Conservation (phyloP, 768 basidiomycete species). For the Piloderma croceum region DNA sequence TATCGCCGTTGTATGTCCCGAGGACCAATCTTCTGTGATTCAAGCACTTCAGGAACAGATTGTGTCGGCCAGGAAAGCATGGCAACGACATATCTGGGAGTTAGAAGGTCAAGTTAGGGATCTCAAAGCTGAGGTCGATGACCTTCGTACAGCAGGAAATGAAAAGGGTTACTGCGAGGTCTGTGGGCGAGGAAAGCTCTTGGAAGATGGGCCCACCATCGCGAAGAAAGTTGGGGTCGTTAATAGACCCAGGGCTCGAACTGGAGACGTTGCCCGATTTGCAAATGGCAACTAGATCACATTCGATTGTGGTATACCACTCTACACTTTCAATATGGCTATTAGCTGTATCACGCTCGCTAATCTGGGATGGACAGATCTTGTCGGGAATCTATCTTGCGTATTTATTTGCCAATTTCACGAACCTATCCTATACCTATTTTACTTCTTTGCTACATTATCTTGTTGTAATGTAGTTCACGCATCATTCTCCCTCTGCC, state of each 20-base stretch:
- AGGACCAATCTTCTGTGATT: conserved; percentile 43
- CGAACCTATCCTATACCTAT: no score
- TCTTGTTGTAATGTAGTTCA: no score
- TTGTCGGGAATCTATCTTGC: no score
- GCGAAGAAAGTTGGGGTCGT: conserved; percentile 38
- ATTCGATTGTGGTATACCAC: no score
- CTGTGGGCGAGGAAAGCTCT: conserved; percentile 50
- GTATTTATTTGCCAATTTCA: no score
- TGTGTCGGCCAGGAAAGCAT: conserved; percentile 48
- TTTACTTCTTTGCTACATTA: no score
- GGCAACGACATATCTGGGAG: conserved; percentile 73
- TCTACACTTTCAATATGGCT: no score
- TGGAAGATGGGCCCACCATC: conserved; percentile 8
- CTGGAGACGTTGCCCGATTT: conserved; percentile 30
- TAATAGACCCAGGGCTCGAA: conserved; percentile 61
- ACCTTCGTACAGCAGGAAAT: conserved; percentile 34
- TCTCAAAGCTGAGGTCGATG: conserved; percentile 64
- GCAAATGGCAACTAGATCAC: no score
- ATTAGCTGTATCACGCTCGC: no score
- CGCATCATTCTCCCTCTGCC: no score
- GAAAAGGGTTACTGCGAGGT: conserved; percentile 45
- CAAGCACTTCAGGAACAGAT: conserved; percentile 60
- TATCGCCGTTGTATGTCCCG: conserved; percentile 23
- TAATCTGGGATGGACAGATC: no score
- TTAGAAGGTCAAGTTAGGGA: conserved; percentile 69